Base-by-base conservation (phyloP, 805 yeast genomes). In the Ogataea populi-albae region DNA sequence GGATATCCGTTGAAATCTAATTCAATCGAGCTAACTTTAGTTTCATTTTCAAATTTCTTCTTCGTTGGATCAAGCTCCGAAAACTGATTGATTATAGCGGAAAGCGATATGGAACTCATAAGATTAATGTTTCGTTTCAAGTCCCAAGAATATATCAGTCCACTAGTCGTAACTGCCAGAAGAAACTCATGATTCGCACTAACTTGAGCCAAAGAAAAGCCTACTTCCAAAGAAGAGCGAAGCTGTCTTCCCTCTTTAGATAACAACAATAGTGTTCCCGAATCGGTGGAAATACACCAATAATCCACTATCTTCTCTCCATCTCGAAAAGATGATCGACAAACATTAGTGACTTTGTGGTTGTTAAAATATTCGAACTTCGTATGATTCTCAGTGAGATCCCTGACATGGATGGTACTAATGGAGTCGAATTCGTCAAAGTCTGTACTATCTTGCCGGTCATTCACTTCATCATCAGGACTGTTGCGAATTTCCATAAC, bases 251-350 rank as follows among this genome's bases (percentile, higher is more conserved):
- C 85, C 5, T 59, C 55, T 0, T 72, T 63, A 1, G 71, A 56
- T 6, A 71, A 47, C 0, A 77, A 44, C 41, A 72, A 68, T 10
- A 81, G 46, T 0, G 75, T 57, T 0, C 88, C 88, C 20, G 70
- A 64, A 30, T 79, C 79, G 1, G 86, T 77, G 0, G 81, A 67
- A 16, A 78, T 52, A 8, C 72, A 71, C 65, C 80, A 73, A 47
- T 64, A 77, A 31, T 77, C 71, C 23, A 74, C 71, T 23, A 71
- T 71, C 34, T 65, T 68, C 28, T 61, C 74, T 32, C 65, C 65
- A 28, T 62, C 73, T 2, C 34, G 22, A 36, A 32, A 54, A 4
- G 46, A 42, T 0, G 68, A 57, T 3, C 57, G 49, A 6, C 61
- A 41, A 17, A 55, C 57, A 12, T 65, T 56, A 3, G 63, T 57